Evolutionary conservation across 2,329 filamentous ascomycete genomes (phyloP).

Genomic region (Lasiodiplodia sp.): DNA sequence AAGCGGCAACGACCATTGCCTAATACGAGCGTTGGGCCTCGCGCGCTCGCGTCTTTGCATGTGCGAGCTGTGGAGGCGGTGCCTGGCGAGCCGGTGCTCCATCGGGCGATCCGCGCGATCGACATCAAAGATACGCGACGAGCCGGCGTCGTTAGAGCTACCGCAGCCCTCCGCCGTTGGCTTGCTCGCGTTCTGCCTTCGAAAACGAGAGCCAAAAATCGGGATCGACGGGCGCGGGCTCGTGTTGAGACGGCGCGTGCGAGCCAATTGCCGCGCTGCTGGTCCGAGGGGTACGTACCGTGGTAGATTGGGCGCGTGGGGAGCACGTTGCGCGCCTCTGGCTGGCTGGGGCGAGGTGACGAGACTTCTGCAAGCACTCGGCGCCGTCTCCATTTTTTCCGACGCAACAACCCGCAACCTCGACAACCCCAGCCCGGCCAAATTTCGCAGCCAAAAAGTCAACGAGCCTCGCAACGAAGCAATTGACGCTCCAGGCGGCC

Average conservation of each 20-base stretch:
- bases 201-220: neutral
- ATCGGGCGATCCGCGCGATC: constrained; percentile 22
- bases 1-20: constrained; percentile 14
- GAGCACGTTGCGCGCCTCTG: neutral
- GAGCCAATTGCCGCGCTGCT: constrained; percentile 4
- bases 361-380: neutral
- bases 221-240: neutral
- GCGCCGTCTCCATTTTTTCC: neutral
- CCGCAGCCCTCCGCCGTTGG: neutral
- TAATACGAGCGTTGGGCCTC: constrained; percentile 17
- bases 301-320: constrained; percentile 4
- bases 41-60: constrained; percentile 1
- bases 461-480: neutral
- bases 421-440: neutral
- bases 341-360: neutral
- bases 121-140: constrained; percentile 26
- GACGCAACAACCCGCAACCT: neutral
- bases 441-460: constrained; percentile 2
- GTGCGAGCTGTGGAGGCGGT: neutral
- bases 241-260: constrained; percentile 12
- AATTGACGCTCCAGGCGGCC: constrained; percentile 14
- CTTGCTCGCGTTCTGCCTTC: neutral
- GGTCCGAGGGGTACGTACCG: constrained; percentile 1
- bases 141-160: neutral
- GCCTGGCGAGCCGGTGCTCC: constrained; percentile 14